phyloP scores from a whole-genome alignment of 2,329 filamentous ascomycete species.

The Alternaria panax region DNA sequence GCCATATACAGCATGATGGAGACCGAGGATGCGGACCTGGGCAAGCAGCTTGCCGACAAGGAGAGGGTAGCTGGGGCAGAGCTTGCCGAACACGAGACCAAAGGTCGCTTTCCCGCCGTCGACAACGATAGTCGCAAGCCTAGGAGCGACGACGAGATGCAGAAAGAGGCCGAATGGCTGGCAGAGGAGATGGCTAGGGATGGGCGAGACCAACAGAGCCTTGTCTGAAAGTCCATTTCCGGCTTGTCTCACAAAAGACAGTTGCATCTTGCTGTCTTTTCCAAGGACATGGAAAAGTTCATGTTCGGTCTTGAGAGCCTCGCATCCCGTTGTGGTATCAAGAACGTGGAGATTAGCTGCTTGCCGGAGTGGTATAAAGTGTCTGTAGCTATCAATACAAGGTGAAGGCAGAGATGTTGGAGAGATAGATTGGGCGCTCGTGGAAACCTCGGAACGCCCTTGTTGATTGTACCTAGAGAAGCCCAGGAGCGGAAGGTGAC shows the following conservation, averaged over 20 bases:
- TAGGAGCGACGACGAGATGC: constrained; percentile 78
- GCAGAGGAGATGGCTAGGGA: constrained; percentile 59
- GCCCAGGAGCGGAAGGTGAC: neutral
- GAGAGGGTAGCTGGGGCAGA: constrained; percentile 52
- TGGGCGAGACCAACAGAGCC: neutral
- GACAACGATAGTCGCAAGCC: constrained; percentile 71
- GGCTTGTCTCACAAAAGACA: neutral
- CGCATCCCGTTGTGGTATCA: constrained; percentile 24
- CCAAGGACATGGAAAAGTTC: constrained; percentile 4
- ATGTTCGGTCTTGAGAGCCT: constrained; percentile 33
- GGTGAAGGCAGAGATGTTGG: constrained; percentile 28
- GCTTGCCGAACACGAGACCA: constrained; percentile 38
- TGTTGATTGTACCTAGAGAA: neutral
- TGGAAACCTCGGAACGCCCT: constrained; percentile 1
- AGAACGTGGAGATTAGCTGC: constrained; percentile 21
- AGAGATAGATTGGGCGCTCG: constrained; percentile 26
- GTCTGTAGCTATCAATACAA: constrained; percentile 29
- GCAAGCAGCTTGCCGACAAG: constrained; percentile 70
- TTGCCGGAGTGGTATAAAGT: constrained; percentile 31
- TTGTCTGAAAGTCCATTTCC: constrained; percentile 8
- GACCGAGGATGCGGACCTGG: constrained; percentile 83
- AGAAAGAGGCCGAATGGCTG: constrained; percentile 75
- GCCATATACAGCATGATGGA: constrained; percentile 85
- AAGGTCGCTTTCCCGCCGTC: constrained; percentile 70
- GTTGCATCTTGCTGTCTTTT: too few species aligned